These are phyloP conservation scores for Pseudophaeomoniella oleicola DNA, from an alignment of 2,329 filamentous ascomycete species.

Conservation along the genomic window DNA sequence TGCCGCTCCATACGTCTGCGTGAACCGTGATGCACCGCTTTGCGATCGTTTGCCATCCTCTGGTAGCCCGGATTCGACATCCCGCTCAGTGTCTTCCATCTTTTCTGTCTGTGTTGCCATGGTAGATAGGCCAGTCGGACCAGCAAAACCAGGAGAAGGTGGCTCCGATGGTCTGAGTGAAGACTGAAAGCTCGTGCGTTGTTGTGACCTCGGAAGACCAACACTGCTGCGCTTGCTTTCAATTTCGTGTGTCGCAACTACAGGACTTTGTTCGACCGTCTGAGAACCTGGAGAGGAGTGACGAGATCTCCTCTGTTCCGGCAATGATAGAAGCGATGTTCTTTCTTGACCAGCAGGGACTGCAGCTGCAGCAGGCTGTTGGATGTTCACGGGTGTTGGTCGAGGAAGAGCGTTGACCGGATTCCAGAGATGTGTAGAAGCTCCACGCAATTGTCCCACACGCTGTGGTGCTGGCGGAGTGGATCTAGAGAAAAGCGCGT, in stretches of 20 bases:
- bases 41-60: slow-evolving; percentile 7
- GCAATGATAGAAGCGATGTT: slow-evolving; percentile 41
- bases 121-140: slow-evolving; percentile 12
- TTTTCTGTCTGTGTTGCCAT: slow-evolving; percentile 4
- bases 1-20: slow-evolving; percentile 9
- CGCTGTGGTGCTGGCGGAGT: slow-evolving; percentile 2
- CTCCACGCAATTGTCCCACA: slow-evolving; percentile 13
- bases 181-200: slow-evolving; percentile 16
- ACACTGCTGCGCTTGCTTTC: slow-evolving; percentile 38
- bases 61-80: slow-evolving; percentile 4
- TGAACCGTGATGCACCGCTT: slow-evolving; percentile 4
- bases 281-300: slow-evolving; percentile 32
- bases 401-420: slow-evolving; percentile 47
- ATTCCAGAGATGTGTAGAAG: slow-evolving; percentile 43
- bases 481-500: slow-evolving; percentile 5
- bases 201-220: slow-evolving; percentile 30
- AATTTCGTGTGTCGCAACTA: slow-evolving; percentile 13
- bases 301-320: slow-evolving; percentile 40
- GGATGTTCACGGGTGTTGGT: slow-evolving; percentile 30
- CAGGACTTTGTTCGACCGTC: slow-evolving; percentile 29
- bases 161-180: slow-evolving; percentile 12
- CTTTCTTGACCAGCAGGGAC: slow-evolving; percentile 19
- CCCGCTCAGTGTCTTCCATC: slow-evolving; percentile 5
- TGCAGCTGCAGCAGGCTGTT: slow-evolving; percentile 17
- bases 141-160: slow-evolving; percentile 16